phyloP scores from a whole-genome alignment of 805 yeast genomes.

The Hyphopichia homilentoma region DNA sequence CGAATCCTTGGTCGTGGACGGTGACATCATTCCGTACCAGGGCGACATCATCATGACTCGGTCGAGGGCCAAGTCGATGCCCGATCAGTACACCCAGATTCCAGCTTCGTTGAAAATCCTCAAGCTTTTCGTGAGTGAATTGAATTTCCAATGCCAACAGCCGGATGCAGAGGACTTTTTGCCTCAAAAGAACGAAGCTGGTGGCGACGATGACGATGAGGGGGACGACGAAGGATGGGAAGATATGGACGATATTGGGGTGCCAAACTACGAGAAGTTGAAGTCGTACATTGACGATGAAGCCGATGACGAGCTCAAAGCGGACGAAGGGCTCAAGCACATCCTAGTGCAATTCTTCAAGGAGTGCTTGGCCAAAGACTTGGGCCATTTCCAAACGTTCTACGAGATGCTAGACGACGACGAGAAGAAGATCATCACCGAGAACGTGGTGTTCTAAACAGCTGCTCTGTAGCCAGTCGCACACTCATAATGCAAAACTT shows the following conservation, averaged over 20 bases:
- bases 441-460: conserved; percentile 37
- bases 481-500: no score
- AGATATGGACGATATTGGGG: conserved; percentile 65
- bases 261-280: conserved; percentile 59
- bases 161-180: conserved; percentile 39
- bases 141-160: conserved; percentile 58
- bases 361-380: conserved; percentile 48
- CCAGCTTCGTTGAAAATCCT: conserved; percentile 71
- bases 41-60: conserved; percentile 76
- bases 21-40: conserved; percentile 64
- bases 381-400: conserved; percentile 48
- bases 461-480: neutral
- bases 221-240: conserved; percentile 67
- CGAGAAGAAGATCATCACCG: conserved; percentile 53
- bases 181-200: conserved; percentile 17
- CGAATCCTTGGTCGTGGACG: conserved; percentile 58
- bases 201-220: conserved; percentile 36
- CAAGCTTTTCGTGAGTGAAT: conserved; percentile 65
- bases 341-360: conserved; percentile 51
- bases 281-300: conserved; percentile 52
- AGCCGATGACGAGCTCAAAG: conserved; percentile 28
- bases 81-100: conserved; percentile 59
- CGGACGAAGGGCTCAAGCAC: conserved; percentile 35
- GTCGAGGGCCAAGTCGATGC: conserved; percentile 70
- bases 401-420: conserved; percentile 47